Percentiles rank a stretch among this genome's conserved stretches.
Conservation (phyloP, 73 alveolate genomes). For the Paramecium pentaurelia region DNA sequence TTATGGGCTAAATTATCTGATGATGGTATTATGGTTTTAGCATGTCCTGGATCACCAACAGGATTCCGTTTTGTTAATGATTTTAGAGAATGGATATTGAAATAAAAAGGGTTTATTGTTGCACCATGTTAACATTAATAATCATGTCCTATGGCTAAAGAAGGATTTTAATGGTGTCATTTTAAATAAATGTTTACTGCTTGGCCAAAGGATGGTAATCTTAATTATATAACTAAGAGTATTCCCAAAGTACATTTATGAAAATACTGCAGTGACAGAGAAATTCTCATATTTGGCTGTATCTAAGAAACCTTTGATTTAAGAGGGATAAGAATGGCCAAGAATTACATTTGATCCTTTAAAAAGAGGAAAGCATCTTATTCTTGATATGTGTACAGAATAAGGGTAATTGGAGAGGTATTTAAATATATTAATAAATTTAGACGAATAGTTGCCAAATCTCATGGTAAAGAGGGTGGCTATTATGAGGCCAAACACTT, state of each 20-base stretch:
- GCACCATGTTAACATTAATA: conserved; percentile 84
- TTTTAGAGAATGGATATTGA: conserved; percentile 63
- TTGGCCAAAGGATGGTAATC: conserved; percentile 61
- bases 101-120: conserved; percentile 64
- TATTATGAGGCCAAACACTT: conserved; percentile 62
- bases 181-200: conserved; percentile 61
- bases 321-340: conserved; percentile 64
- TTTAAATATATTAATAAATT: not conserved
- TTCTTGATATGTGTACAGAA: conserved; percentile 73
- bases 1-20: not conserved
- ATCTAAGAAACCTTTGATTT: not conserved
- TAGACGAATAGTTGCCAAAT: conserved; percentile 66
- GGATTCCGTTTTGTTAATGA: conserved; percentile 76
- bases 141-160: conserved; percentile 79
- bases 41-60: conserved; percentile 83
- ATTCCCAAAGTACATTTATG: not conserved
- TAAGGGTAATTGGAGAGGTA: conserved; percentile 73
- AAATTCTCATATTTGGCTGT: conserved; percentile 74
- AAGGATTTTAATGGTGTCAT: conserved; percentile 82
- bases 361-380: conserved; percentile 64
- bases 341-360: conserved; percentile 68
- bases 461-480: conserved; percentile 75
- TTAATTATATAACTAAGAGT: not conserved
- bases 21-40: conserved; percentile 69
- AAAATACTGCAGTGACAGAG: conserved; percentile 60